Evolutionary conservation across 2,329 filamentous ascomycete genomes (phyloP), one percentile per base, ranked within the genome.

Genomic region (Apiospora aurea): DNA sequence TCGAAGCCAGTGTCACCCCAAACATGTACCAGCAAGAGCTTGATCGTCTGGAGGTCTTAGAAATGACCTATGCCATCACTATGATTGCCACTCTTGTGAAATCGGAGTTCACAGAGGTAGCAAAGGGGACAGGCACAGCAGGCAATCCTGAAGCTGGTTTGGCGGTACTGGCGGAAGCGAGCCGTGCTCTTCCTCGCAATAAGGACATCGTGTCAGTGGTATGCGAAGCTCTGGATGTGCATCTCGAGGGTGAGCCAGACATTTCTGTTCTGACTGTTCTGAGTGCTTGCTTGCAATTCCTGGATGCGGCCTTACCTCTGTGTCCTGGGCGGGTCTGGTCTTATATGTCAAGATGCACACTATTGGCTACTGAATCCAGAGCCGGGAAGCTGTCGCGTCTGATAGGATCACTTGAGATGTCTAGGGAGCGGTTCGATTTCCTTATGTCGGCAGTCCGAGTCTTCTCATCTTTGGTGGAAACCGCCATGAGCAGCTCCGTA

Each of bases 271-370:
- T 97, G 41, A 86, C 92, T 1, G 87, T 95, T 67, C 81, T 92
- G 71, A 85, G 86, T 14, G 90, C 93, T 34, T 97, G 94, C 79
- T 83, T 95, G 29, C 92, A 94, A 70, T 98, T 98, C 77, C 84
- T 97, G 49, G 89, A 93, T 75, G 90, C 92, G 2, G 84, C 97
- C 24, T 82, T 96, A 38, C 86, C 88, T 76, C 93, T 88, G n/a
- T 90, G 92, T 69, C 96, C 96, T 0, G 93, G 93, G 71, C 88
- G 95, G 73, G 91, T 97, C 7, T 98, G 96, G 95, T 95, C 96
- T 4, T 94, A 96, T 80, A 88, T 99, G 77, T 90, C 92, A 4
- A 91, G 94, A 72, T 97, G 94, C 80, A 90, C 92, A 74, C 85
- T 99, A 24, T 86, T 99, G 66, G 93, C 93, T 76, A 89, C 91